Evolutionary conservation across 495 filamentous ascomycete genomes (phyloP), one percentile per base, ranked within the genome.

Genomic region (Lasiosphaeriaceae sp.): DNA sequence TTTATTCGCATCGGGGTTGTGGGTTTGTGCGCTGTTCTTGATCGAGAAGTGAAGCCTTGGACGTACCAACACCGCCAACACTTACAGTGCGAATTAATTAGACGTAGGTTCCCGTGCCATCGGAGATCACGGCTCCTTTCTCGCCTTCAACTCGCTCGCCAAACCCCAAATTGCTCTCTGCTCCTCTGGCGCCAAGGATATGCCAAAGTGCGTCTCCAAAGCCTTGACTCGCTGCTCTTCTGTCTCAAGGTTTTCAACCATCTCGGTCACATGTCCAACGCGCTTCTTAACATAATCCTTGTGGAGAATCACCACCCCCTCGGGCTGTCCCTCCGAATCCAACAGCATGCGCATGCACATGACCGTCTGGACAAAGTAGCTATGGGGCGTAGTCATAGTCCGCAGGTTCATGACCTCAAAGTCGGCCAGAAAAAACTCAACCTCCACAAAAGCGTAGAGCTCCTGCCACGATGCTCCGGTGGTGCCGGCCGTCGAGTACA

Each of bases 321-420:
- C 50, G 0, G 60, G 44, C 23, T 22, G 21, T 3, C 55, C 45
- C 14, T 70, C 68, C 0, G 67, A 63, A 22, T 82, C 59, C 11
- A 86, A 55, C 29, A 84, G 24, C 17, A 72, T 68, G 34, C 62
- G 59, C 55, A 69, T 53, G 47, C 68, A 67, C 54, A 79, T 52
- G 22, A 79, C 64, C 16, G 59, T 65, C 54, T 77, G 68, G 12
- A 75, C 72, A 20, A 80, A 80, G 50, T 67, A 72, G 52, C 72
- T 76, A 19, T 60, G 66, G 0, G 64, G 70, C 53, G 57, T 54
- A 16, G 67, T 71, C 66, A 67, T 73, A 4, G 70, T 73, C 0
- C 58, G 78, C 53, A 78, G 78, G 69, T 85, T 90, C 70, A 91
- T 86, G 12, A 87, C 72, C 39, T 81, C 80, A 39, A 78, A 79